Evolutionary conservation across 2,329 filamentous ascomycete species (phyloP), one percentile per base, ranked within the genome.

Genomic region (Pyrenochaeta sp.): DNA sequence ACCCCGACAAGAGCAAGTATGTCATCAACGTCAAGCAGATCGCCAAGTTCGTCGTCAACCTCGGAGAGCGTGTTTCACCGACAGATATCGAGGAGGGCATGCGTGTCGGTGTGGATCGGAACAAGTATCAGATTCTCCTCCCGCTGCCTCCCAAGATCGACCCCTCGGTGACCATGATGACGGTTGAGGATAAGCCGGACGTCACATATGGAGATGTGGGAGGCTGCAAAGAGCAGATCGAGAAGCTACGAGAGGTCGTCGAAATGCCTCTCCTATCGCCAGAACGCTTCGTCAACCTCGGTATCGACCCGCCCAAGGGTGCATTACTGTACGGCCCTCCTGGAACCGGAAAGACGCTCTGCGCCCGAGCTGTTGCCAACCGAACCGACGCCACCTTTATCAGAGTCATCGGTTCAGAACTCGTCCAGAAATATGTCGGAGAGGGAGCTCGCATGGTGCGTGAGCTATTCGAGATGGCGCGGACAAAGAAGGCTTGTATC

Each of bases 1-100:
- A 97, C 71, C 81, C 90, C 49, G 89, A 96, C 53, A 99, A 99
- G 84, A 96, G 89, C 84, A 99, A 97, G 85, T 99, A 99, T 79
- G 92, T 99, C 66, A 99, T 99, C 82, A 99, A 99, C 76, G 93
- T 99, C 62, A 99, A 99, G 81, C 94, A 99, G 75, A 99, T 99
- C 66, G 94, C 94, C 67, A 99, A 99, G 77, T 99, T 99, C 66
- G 94, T 99, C 36, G 94, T 99, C 57, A 94, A 96, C 74, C 84
- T 99, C 38, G 94, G 94, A 62, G 94, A 99, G 71, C 88, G 94
- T 55, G 94, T 99, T 61, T 95, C 89, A 68, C 94, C 94, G 35
- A 97, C 94, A 60, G 94, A 99, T 84, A 99, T 99, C 65, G 94
- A 99, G 71, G 94, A 99, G 74, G 94, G 94, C 55, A 99, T 99